Evolutionary conservation across 1,284 basidiomycete species (phyloP), one percentile per base, ranked within the genome.

Genomic region (Ustilago nuda): DNA sequence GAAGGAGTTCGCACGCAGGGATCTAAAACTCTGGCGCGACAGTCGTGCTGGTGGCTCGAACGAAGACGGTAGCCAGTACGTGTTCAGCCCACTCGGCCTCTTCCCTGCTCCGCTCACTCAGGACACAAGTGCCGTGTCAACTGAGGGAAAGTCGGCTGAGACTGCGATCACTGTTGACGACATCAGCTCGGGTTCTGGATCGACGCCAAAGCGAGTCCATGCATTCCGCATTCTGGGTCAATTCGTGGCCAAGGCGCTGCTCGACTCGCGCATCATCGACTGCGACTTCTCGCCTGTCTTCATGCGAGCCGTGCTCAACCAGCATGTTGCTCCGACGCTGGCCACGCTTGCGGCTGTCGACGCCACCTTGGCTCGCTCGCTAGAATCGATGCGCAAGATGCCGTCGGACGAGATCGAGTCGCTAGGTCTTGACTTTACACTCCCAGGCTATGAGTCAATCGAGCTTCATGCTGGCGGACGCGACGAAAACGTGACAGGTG

Each of bases 211-310:
- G 51, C 82, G 83, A 6, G 91, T 92, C 5, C 91, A 93, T 80
- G 90, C 95, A 61, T 92, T 96, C 87, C 91, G 92, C 61, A 92
- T 96, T 23, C 91, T 99, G 48, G 97, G 97, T 6, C 93, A 97
- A 85, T 98, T 99, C 85, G 91, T 98, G n/a, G 97, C 95, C 39
- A 97, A 98, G 87, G 94, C 95, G 2, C 91, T 99, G 89, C 89
- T 99, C 54, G 97, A 99, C 87, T 97, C 95, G 30, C 90, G 97
- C 48, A 98, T 99, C 85, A 95, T 99, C 86, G 97, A 99, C 86
- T 89, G 98, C 80, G 92, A 93, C 54, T 92, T 99, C 86, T 97
- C 94, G 88, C 93, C 93, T 83, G 88, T 95, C 27, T 98, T 98
- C 89, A 88, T 98, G 79, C 94, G 93, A 84, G 89, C 93, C 46